A percentile compares a stretch with the other conserved stretches of the same genome.
These are phyloP conservation scores for Cordyceps fumosorosea DNA, from an alignment of 2,329 filamentous ascomycete genomes.

Conservation along the genomic window DNA sequence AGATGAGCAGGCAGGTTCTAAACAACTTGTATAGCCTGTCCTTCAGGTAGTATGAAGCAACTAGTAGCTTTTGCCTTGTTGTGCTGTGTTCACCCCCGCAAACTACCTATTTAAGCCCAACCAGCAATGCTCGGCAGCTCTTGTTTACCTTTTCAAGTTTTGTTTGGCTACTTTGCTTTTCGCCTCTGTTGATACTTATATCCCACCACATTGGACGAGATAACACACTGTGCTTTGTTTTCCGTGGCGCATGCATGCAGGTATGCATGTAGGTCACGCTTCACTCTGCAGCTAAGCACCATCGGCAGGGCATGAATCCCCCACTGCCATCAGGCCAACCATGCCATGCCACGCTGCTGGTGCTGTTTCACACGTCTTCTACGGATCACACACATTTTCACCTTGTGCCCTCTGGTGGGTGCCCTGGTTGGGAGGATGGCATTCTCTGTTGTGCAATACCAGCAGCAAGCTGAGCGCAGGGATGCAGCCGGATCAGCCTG, in stretches of 20 bases:
- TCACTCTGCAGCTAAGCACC: neutral
- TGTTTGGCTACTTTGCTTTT: neutral
- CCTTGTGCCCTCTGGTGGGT: neutral
- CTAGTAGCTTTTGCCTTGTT: no score
- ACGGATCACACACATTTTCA: neutral
- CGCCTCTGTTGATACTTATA: neutral
- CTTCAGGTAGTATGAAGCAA: no score
- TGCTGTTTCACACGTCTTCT: neutral
- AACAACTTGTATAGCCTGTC: no score
- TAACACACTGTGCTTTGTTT: neutral
- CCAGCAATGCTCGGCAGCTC: neutral
- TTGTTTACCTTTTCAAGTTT: no score
- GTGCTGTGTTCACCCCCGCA: neutral
- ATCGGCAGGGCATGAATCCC: slow-evolving; percentile 2
- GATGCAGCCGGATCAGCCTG: neutral
- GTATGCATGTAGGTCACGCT: slow-evolving; percentile 12
- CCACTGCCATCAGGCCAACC: slow-evolving; percentile 5
- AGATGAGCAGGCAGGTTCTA: no score
- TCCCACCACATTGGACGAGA: neutral
- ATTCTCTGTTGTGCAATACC: neutral
- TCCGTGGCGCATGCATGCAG: neutral
- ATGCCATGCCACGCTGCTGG: slow-evolving; percentile 2
- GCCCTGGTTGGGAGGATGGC: neutral
- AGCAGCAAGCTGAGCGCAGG: neutral
- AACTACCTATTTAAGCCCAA: neutral